phyloP scores from a whole-genome alignment of 139 green algal species.

The Penium margaritaceum region DNA sequence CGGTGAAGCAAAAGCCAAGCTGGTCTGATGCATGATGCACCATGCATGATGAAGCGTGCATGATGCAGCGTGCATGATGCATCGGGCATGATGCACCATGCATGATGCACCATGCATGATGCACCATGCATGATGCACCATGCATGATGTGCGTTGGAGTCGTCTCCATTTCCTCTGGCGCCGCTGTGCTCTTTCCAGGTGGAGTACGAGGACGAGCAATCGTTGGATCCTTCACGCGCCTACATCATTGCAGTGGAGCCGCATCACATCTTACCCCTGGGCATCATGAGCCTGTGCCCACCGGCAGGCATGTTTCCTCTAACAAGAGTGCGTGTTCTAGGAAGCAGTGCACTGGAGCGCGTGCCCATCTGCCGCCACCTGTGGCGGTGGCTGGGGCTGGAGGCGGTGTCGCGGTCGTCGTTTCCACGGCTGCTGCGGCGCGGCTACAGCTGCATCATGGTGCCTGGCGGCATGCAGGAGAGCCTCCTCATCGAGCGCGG shows the following conservation, averaged over 20 bases:
- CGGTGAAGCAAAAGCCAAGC: too few relatives aligned
- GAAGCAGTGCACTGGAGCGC: neutral
- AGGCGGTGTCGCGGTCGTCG: neutral
- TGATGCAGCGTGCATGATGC: too few relatives aligned
- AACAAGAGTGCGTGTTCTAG: neutral
- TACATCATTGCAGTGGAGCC: conserved; percentile 30
- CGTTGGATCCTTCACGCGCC: too few relatives aligned
- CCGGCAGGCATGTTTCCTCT: neutral
- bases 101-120: too few relatives aligned
- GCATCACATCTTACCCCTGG: conserved; percentile 20
- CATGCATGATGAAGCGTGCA: too few relatives aligned
- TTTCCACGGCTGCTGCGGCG: conserved; percentile 43
- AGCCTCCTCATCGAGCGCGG: conserved; percentile 62
- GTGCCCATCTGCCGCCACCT: conserved; percentile 21
- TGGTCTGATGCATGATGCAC: too few relatives aligned
- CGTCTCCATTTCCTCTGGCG: too few relatives aligned
- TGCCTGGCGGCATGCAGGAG: conserved; percentile 69
- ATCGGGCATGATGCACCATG: too few relatives aligned
- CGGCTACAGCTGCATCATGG: conserved; percentile 50
- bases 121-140: too few relatives aligned
- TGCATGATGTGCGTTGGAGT: too few relatives aligned
- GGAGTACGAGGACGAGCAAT: too few relatives aligned
- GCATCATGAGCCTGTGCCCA: neutral
- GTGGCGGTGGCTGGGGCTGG: conserved; percentile 30
- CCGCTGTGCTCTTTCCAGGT: too few relatives aligned